phyloP scores from a whole-genome alignment of 1,139 yeast species.

The Sugiyamaella sp. region DNA sequence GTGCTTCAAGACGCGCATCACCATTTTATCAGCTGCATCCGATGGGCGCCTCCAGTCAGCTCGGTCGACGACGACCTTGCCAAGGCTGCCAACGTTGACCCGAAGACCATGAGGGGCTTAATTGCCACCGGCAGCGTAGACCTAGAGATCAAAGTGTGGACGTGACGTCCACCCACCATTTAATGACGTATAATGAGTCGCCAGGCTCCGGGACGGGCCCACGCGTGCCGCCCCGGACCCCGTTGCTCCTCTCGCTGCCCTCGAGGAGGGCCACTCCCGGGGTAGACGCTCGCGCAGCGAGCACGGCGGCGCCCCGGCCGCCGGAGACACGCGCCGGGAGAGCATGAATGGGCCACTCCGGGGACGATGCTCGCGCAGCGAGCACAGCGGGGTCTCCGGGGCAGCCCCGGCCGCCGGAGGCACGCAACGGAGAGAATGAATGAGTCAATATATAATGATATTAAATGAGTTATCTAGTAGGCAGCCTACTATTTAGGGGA shows the following conservation, averaged over 20 bases:
- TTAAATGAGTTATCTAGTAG: not conserved
- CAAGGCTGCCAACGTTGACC: constrained; percentile 17
- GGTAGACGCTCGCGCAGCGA: not conserved
- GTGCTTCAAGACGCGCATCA: constrained; percentile 63
- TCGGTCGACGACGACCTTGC: constrained; percentile 26
- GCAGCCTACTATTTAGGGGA: constrained; percentile 1
- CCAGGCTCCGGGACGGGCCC: too few species aligned
- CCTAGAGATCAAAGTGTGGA: constrained; percentile 82
- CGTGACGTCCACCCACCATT: constrained; percentile 19
- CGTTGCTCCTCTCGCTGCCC: too few species aligned
- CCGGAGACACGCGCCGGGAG: not conserved
- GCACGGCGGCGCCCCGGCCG: not conserved
- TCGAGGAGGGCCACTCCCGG: not conserved
- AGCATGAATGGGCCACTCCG: not conserved
- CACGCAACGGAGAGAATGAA: not conserved
- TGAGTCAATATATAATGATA: not conserved
- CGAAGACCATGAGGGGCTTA: constrained; percentile 38
- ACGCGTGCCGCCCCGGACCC: too few species aligned
- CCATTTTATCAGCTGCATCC: constrained; percentile 69
- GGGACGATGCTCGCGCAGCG: not conserved
- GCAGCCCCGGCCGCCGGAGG: constrained; percentile 1
- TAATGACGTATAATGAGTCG: constrained; percentile 2
- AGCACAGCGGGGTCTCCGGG: not conserved
- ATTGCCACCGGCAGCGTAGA: constrained; percentile 87
- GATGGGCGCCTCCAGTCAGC: constrained; percentile 53